Percentiles rank a stretch among this genome's conserved stretches.
phyloP scores from a whole-genome alignment of 192 early-diverging fungal genomes.

The Linnemannia elongata region DNA sequence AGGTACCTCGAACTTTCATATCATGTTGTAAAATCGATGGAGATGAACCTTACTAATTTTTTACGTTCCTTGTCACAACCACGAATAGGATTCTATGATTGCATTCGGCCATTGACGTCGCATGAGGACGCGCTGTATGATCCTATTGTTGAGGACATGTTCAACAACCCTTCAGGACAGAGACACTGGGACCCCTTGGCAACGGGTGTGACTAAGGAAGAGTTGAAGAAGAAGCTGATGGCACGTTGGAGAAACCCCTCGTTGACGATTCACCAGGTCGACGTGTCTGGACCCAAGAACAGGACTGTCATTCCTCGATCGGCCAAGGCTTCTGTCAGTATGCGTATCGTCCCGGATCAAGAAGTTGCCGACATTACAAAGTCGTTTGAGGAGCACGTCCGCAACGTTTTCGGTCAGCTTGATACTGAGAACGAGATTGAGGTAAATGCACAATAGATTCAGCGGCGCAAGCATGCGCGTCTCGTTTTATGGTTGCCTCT shows the following conservation, averaged over 20 bases:
- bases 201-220: constrained; percentile 54
- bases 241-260: constrained; percentile 81
- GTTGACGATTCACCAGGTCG: constrained; percentile 81
- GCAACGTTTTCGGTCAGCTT: constrained; percentile 62
- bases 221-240: constrained; percentile 72
- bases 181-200: constrained; percentile 28
- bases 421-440: constrained; percentile 63
- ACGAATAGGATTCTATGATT: constrained; percentile 71
- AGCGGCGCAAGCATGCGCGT: neutral
- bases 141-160: constrained; percentile 64
- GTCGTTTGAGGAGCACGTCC: constrained; percentile 69
- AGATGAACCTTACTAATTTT: neutral
- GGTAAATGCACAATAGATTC: constrained; percentile 21
- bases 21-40: neutral
- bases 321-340: constrained; percentile 77
- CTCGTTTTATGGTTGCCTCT: neutral
- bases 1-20: constrained; percentile 41
- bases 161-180: constrained; percentile 38
- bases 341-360: constrained; percentile 85
- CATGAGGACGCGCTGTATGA: constrained; percentile 73
- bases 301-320: constrained; percentile 77
- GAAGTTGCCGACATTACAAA: constrained; percentile 70
- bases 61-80: neutral
- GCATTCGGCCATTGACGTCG: constrained; percentile 66
- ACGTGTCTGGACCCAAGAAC: constrained; percentile 79